Evolutionary conservation across 306 rosid genomes (phyloP), one percentile per base, ranked within the genome.

Genomic region (Dalbergia cochinchinensis): DNA sequence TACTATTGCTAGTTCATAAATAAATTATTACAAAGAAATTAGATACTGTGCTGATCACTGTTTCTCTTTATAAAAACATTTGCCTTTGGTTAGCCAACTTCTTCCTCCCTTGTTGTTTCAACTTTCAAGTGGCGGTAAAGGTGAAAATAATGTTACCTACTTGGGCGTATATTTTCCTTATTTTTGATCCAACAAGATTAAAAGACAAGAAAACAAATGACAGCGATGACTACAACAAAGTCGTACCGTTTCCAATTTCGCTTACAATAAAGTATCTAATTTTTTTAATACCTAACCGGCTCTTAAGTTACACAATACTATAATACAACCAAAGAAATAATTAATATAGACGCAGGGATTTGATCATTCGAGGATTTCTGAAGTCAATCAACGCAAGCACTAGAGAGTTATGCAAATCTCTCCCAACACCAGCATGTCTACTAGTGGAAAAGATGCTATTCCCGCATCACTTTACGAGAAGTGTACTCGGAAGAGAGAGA

Each of bases 381-480:
- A 81, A 89, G 85, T 90, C 89, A 86, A 84, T 92, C 85, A 45
- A 8, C 53, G 20, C 12, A 41, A 48, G 14, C 70, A 65, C 18
- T 6, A 26, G 50, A 47, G 64, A 3, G 71, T 73, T 71, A 54
- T 18, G 15, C 18, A 39, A 20, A 58, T 18, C 13, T 10, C 69
- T 80, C 83, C 22, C 22, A 80, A 74, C 77, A 79, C 75, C 83
- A 85, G 47, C 37, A 15, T 87, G 97, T 91, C 94, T 37, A 26
- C 20, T 86, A 78, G 89, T 58, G 72, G 77, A 77, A 73, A 86
- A 91, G 91, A 91, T 94, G 90, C 90, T 74, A 67, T 77, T 66
- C 85, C 16, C n/a, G 5, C 18, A 20, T 2, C 58, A 34, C 74
- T 50, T 63, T 41, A 59, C 78, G 71, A 58, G 81, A 53, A 66